Evolutionary conservation across 2,329 filamentous ascomycete genomes (phyloP), one percentile per base, ranked within the genome.

Genomic region (Chrysosporium queenslandicum): DNA sequence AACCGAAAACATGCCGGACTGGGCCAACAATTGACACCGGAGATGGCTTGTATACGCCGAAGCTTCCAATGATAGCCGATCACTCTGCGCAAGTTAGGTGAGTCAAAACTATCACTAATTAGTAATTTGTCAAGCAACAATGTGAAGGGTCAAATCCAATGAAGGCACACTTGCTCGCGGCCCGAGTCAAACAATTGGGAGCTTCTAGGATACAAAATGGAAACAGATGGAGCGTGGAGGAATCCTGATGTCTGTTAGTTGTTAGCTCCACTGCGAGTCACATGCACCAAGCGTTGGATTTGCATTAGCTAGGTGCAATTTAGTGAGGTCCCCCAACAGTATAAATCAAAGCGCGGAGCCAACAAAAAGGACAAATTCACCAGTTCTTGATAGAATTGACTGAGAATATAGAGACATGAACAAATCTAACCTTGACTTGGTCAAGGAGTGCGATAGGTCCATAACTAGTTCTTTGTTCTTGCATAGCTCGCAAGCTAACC

Each of bases 361-460:
- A 29, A 34, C 9, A 23, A 21, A 18, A 30, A 11, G n/a, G 2
- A 42, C 16, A 7, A 49, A 32, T 23, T 9, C 5, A 18, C 20
- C 32, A 47, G 23, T 32, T 25, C 16, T 37, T 12, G 30, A 46
- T 23, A 7, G 20, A 47, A n/a, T 16, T 14, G 21, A 34, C 4
- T 14, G 9, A 23, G 23, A 18, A 41, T 6, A 21, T 25, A 2
- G 16, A 41, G 36, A 16, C 11, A 50, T 50, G 47, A 41, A 21
- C 11, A 58, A 54, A 27, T 54, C 56, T 9, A 47, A 53, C 59
- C 63, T 81, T 9, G 78, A 81, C 53, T 65, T 81, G 21, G 66
- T 80, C 53, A 69, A 73, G 54, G 72, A 75, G 51, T 76, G 74
- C 50, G 79, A 82, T 68, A 70, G 65, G 79, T 82, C 65, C 37